Evolutionary conservation across 1,284 basidiomycete genomes (phyloP).

Genomic region (Puccinia horiana): DNA sequence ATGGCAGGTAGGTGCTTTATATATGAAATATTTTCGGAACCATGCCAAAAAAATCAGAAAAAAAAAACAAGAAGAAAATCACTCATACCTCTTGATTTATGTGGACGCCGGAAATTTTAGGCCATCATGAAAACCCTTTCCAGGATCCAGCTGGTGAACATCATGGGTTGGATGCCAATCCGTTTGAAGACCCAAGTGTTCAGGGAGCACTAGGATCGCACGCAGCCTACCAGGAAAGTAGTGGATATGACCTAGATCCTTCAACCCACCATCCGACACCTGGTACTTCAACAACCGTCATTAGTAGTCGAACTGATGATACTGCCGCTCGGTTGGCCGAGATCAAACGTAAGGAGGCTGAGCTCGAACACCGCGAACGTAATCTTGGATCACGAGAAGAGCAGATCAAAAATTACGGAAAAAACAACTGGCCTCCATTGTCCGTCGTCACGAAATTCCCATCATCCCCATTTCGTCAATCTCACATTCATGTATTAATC

Average conservation of each 20-base stretch:
- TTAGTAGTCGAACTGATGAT: constrained; percentile 57
- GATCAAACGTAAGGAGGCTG: constrained; percentile 71
- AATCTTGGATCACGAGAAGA: constrained; percentile 67
- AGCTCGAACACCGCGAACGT: constrained; percentile 74
- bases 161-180: constrained; percentile 53
- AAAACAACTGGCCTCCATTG: constrained; percentile 88
- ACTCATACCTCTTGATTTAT: background rate
- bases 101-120: background rate
- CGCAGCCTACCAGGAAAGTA: constrained; percentile 33
- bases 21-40: too few species aligned
- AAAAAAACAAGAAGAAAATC: background rate
- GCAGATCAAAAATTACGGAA: constrained; percentile 74
- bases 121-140: constrained; percentile 44
- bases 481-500: background rate
- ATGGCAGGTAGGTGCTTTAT: too few species aligned
- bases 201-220: constrained; percentile 49
- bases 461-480: background rate
- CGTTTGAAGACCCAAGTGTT: constrained; percentile 59
- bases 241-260: constrained; percentile 1
- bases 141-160: constrained; percentile 29
- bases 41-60: background rate
- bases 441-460: constrained; percentile 56
- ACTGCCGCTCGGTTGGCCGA: constrained; percentile 64
- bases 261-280: constrained; percentile 44
- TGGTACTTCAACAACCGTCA: constrained; percentile 10